phyloP scores from a whole-genome alignment of 176 grass and related monocot species.

The Elaeis guineensis region DNA sequence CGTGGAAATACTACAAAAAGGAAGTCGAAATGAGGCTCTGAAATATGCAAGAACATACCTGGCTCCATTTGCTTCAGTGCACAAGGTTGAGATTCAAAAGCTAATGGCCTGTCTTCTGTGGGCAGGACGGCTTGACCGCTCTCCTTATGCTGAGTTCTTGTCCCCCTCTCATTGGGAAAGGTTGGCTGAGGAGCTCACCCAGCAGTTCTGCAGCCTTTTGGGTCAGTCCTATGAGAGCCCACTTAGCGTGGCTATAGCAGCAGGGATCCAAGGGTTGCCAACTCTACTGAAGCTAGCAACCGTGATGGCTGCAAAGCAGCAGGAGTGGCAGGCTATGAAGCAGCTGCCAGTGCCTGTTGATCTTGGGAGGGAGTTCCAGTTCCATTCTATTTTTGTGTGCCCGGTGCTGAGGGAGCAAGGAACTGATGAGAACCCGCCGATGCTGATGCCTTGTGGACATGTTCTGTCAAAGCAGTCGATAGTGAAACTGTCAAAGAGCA shows the following conservation, averaged over 20 bases:
- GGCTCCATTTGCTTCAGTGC: constrained; percentile 33
- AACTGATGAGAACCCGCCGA: constrained; percentile 81
- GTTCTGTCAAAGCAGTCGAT: constrained; percentile 77
- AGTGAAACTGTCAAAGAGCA: constrained; percentile 73
- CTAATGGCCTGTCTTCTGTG: constrained; percentile 70
- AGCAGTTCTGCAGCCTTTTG: constrained; percentile 66
- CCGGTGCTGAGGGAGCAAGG: constrained; percentile 75
- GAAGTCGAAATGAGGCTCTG: constrained; percentile 40
- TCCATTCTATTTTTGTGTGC: constrained; percentile 84
- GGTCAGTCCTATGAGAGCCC: constrained; percentile 58
- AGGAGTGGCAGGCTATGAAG: constrained; percentile 91
- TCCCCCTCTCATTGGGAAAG: constrained; percentile 58
- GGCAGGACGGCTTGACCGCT: constrained; percentile 55
- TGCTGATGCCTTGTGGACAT: constrained; percentile 91
- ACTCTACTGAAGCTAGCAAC: constrained; percentile 59
- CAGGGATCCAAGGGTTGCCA: constrained; percentile 74
- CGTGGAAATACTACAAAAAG: constrained; percentile 58
- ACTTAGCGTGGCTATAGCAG: constrained; percentile 43
- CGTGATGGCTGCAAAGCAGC: constrained; percentile 67
- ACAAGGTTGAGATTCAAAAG: constrained; percentile 51
- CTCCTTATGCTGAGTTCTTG: constrained; percentile 64
- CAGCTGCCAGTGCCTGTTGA: constrained; percentile 80
- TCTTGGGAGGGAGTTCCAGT: constrained; percentile 63
- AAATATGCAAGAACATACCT: constrained; percentile 56
- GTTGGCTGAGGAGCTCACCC: constrained; percentile 50